A percentile compares a stretch with the other conserved stretches of the same genome.
Conservation (phyloP, 352 stramenopile species). For the Blastocystis sp. region DNA sequence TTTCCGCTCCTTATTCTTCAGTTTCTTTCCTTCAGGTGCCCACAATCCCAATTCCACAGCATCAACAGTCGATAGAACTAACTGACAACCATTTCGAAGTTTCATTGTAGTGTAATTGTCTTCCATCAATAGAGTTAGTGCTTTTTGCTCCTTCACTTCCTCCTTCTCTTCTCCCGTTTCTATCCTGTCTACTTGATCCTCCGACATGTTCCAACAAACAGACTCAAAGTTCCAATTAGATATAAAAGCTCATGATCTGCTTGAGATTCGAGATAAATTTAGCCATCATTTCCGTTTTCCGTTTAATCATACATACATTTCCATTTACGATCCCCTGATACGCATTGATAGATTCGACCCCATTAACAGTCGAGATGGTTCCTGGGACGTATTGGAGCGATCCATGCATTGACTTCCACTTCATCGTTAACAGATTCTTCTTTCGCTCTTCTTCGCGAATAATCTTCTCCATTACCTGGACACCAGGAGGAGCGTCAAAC, state of each 20-base stretch:
- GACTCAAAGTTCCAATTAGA: background rate
- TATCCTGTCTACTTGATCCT: background rate
- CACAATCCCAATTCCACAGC: background rate
- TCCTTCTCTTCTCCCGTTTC: background rate
- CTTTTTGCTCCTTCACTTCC: background rate
- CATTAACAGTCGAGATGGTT: constrained; percentile 20
- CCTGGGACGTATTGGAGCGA: constrained; percentile 5
- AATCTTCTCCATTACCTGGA: constrained; percentile 17
- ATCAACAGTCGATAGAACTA: constrained; percentile 13
- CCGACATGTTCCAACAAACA: background rate
- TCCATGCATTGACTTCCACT: constrained; percentile 15
- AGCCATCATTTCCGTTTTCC: constrained; percentile 20
- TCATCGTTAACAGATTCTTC: constrained; percentile 18
- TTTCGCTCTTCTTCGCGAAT: constrained; percentile 23
- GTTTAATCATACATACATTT: constrained; percentile 9
- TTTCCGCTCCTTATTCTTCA: background rate
- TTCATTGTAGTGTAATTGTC: background rate
- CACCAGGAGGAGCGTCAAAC: background rate
- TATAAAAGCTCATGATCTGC: constrained; percentile 50
- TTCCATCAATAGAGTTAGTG: background rate
- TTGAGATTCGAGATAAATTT: constrained; percentile 53
- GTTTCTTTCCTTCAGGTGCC: background rate
- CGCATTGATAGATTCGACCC: background rate
- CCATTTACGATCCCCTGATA: constrained; percentile 38
- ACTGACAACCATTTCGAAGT: background rate